Evolutionary conservation across 1,139 yeast genomes (phyloP).

Genomic region (Suhomyces chickasaworum): DNA sequence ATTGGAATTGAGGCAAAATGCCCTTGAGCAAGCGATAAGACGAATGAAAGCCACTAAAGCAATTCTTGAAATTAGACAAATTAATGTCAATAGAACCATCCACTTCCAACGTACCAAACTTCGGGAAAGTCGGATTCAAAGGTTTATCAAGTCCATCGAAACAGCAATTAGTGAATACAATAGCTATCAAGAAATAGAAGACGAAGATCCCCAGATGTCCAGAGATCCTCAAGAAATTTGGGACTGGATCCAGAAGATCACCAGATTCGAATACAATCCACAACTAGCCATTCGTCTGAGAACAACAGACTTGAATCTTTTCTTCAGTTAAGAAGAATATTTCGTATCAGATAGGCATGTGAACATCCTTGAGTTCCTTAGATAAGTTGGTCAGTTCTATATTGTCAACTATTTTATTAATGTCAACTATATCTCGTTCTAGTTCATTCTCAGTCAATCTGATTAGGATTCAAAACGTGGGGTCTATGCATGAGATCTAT

Average conservation of each 20-base stretch:
- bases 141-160: not conserved
- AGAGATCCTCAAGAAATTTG: not conserved
- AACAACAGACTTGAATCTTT: not conserved
- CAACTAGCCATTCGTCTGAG: constrained; percentile 1
- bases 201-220: not conserved
- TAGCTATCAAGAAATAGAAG: not conserved
- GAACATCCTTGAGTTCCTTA: no score
- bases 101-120: not conserved
- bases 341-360: no score
- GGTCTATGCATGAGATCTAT: no score
- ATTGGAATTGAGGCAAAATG: constrained; percentile 1
- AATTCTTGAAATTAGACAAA: not conserved
- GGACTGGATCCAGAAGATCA: not conserved
- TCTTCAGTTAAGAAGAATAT: no score
- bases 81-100: not conserved
- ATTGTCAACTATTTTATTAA: no score
- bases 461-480: no score
- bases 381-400: no score
- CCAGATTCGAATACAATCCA: not conserved
- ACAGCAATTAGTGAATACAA: constrained; percentile 1
- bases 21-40: constrained; percentile 1
- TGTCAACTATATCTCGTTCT: no score
- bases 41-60: constrained; percentile 8
- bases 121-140: not conserved
- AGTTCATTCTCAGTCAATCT: no score